Base-by-base conservation (phyloP, 805 yeast species). In the Cyberlindnera suaveolens region DNA sequence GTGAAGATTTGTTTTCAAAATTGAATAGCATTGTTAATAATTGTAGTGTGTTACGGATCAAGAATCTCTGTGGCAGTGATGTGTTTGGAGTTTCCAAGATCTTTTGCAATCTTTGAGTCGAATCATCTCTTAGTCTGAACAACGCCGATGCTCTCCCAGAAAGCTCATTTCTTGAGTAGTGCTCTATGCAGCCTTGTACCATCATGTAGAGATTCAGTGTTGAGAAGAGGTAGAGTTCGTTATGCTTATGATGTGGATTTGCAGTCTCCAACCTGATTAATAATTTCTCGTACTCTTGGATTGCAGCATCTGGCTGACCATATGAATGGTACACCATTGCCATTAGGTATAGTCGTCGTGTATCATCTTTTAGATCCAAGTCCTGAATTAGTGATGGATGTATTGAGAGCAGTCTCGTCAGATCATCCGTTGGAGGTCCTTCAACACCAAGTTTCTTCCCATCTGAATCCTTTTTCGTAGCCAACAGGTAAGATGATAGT, bases 311-410 rank as follows among this genome's bases (percentile, higher is more conserved):
- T 11, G 48, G 18, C 5, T 49, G 34, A 10, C 55, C 56, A 6
- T 30, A 33, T 6, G 43, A 31, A 36, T 58, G 63, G 23, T 35
- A 33, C 6, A 32, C 40, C 20, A 54, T n/a, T 3, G 56, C 53
- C 8, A 38, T 32, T 11, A 23, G 17, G 18, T 38, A 38, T 7
- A 18, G n/a, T 17, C 8, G 8, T n/a, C 18, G 14, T 11, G 6
- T 6, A 2, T 30, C 29, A 19, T 18, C 17, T 18, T 34, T 34
- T 5, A 23, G 13, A n/a, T 34, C 11, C 15, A 13, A 11, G 23
- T 16, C 7, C 9, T 17, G 39, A 15, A 16, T 9, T 20, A 15
- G 8, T 16, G n/a, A 15, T 23, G 33, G 16, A 8, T 10, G n/a
- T 13, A 36, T 19, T 6, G 39, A 32, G 15, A 36, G 17, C n/a